Conservation (phyloP, 2,329 filamentous ascomycete species). For the Paecilomyces sp. region DNA sequence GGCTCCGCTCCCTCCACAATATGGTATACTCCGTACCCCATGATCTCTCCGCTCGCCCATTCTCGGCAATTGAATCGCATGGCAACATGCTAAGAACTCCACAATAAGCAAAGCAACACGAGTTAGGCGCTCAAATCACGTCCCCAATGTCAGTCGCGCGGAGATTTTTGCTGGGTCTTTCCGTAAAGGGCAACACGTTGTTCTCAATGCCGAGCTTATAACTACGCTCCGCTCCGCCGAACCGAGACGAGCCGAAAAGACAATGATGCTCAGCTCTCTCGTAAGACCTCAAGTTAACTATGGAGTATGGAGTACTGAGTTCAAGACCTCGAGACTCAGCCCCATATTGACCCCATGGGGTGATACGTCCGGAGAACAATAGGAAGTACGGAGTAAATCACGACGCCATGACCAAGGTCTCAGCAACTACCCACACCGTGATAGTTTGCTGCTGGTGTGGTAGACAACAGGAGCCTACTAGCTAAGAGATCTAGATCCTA, state of each 20-base stretch:
- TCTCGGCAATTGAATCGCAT: not conserved
- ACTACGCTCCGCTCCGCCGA: conserved; percentile 13
- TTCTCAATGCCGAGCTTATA: not conserved
- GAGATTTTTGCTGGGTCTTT: not conserved
- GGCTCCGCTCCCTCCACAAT: not conserved
- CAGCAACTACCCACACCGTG: not conserved
- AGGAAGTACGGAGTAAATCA: not conserved
- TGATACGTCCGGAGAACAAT: not conserved
- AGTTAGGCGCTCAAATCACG: not conserved
- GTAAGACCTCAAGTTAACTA: too few relatives aligned
- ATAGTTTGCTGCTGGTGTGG: not conserved
- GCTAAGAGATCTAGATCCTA: not conserved
- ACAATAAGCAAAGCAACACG: not conserved
- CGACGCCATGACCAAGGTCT: not conserved
- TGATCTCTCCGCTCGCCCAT: not conserved
- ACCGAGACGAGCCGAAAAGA: conserved; percentile 9
- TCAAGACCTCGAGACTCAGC: not conserved
- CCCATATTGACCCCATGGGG: not conserved
- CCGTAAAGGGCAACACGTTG: too few relatives aligned
- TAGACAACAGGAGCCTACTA: not conserved
- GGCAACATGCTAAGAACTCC: not conserved
- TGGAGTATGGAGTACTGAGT: too few relatives aligned
- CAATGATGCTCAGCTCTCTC: not conserved
- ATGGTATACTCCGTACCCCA: not conserved
- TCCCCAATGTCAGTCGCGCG: not conserved